Evolutionary conservation across 1,139 yeast species (phyloP).

Genomic region (Starmera stellimalicola): DNA sequence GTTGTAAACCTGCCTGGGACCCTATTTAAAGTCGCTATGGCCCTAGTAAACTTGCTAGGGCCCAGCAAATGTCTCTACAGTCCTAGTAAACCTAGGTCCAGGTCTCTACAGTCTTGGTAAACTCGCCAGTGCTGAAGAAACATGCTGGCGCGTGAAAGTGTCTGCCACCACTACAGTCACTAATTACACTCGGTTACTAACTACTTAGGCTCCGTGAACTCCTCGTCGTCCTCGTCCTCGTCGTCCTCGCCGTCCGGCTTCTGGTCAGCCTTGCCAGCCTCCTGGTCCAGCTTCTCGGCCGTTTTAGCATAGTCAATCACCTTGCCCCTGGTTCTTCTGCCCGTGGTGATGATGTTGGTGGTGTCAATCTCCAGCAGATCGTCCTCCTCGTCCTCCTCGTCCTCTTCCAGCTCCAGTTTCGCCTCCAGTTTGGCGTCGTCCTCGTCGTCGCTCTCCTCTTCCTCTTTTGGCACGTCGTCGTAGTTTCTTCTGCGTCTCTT

Average conservation of each 20-base stretch:
- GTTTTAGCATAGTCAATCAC: constrained; percentile 82
- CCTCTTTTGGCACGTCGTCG: constrained; percentile 33
- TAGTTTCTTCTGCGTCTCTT: constrained; percentile 34
- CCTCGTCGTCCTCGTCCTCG: too few species aligned
- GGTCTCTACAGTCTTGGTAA: too few species aligned
- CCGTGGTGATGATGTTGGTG: constrained; percentile 71
- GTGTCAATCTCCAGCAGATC: constrained; percentile 78
- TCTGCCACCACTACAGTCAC: too few species aligned
- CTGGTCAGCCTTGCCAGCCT: constrained; percentile 31
- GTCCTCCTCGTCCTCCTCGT: constrained; percentile 63
- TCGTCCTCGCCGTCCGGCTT: constrained; percentile 34
- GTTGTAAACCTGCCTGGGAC: too few species aligned
- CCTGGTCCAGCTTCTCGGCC: constrained; percentile 59
- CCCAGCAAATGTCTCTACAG: too few species aligned
- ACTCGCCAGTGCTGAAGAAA: too few species aligned
- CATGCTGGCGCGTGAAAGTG: too few species aligned
- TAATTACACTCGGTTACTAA: too few species aligned
- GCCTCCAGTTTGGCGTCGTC: constrained; percentile 43
- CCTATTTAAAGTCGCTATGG: too few species aligned
- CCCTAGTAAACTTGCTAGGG: too few species aligned
- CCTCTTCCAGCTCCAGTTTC: constrained; percentile 34
- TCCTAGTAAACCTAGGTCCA: too few species aligned
- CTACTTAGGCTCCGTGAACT: too few species aligned
- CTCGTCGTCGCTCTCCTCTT: constrained; percentile 43
- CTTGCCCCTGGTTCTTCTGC: constrained; percentile 87